These are phyloP conservation scores for Boletus reticulatus DNA, from an alignment of 768 basidiomycete genomes.

Conservation along the genomic window DNA sequence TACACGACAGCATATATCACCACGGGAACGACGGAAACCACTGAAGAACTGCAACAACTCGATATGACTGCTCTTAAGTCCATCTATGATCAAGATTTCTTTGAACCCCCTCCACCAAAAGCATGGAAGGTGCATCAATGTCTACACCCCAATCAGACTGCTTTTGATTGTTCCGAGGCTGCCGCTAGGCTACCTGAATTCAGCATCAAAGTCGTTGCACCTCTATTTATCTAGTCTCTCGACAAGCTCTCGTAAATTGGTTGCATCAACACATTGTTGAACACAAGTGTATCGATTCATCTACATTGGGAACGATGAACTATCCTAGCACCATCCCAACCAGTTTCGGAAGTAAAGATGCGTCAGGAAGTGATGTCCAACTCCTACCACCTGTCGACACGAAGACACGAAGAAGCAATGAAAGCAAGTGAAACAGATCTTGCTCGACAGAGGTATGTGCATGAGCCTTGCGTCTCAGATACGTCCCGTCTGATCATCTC, in stretches of 20 bases:
- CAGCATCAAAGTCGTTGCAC: slow-evolving; percentile 54
- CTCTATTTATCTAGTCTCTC: slow-evolving; percentile 46
- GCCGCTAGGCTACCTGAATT: slow-evolving; percentile 73
- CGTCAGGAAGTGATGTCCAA: slow-evolving; percentile 47
- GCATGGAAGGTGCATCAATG: slow-evolving; percentile 69
- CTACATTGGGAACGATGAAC: slow-evolving; percentile 55
- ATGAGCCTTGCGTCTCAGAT: not conserved
- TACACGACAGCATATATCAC: slow-evolving; percentile 6
- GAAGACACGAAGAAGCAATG: slow-evolving; percentile 76
- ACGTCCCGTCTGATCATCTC: not conserved
- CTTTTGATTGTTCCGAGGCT: slow-evolving; percentile 41
- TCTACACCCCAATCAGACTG: slow-evolving; percentile 1
- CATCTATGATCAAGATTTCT: slow-evolving; percentile 79
- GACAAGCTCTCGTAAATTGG: slow-evolving; percentile 71
- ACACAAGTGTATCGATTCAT: slow-evolving; percentile 70
- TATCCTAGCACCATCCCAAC: slow-evolving; percentile 39
- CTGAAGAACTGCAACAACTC: slow-evolving; percentile 60
- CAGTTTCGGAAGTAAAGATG: slow-evolving; percentile 35
- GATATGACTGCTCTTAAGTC: slow-evolving; percentile 80
- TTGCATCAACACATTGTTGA: slow-evolving; percentile 76
- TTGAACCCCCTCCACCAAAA: slow-evolving; percentile 68
- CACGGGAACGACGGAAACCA: slow-evolving; percentile 57
- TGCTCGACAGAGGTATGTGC: slow-evolving; percentile 59
- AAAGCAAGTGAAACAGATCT: slow-evolving; percentile 67
- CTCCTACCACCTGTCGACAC: slow-evolving; percentile 61